phyloP scores from a whole-genome alignment of 441 rosid species.

The Euphorbia corollata region DNA sequence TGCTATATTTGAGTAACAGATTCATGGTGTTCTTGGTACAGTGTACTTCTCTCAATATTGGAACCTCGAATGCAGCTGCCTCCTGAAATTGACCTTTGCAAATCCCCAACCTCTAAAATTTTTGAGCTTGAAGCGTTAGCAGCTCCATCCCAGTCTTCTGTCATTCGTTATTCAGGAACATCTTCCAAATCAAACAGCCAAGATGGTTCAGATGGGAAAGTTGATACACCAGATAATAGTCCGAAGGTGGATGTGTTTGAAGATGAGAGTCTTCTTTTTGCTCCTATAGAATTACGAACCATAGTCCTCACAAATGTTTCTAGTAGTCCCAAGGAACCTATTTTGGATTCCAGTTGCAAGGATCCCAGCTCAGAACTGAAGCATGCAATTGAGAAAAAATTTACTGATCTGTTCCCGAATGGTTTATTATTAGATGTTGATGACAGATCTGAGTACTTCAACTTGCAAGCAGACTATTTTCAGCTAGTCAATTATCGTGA shows the following conservation, averaged over 20 bases:
- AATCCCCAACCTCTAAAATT: slow-evolving; percentile 34
- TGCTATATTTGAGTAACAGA: slow-evolving; percentile 16
- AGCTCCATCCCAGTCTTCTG: slow-evolving; percentile 26
- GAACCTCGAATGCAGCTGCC: slow-evolving; percentile 75
- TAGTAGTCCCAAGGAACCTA: slow-evolving; percentile 27
- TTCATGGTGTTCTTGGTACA: slow-evolving; percentile 34
- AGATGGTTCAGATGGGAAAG: slow-evolving; percentile 49
- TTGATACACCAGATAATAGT: slow-evolving; percentile 40
- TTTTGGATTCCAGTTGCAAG: slow-evolving; percentile 25
- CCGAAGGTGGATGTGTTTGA: slow-evolving; percentile 49
- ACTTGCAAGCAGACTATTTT: slow-evolving; percentile 61
- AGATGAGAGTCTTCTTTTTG: slow-evolving; percentile 55
- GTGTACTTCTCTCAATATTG: slow-evolving; percentile 78
- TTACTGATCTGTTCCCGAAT: slow-evolving; percentile 28
- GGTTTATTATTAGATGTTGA: slow-evolving; percentile 50
- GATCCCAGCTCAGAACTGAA: slow-evolving; percentile 37
- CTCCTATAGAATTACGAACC: slow-evolving; percentile 56
- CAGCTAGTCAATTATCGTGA: slow-evolving; percentile 59
- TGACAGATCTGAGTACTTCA: slow-evolving; percentile 46
- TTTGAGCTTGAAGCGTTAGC: slow-evolving; percentile 36
- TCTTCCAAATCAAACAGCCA: slow-evolving; percentile 33
- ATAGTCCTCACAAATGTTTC: slow-evolving; percentile 39
- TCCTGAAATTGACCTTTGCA: slow-evolving; percentile 70
- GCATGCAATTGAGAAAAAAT: slow-evolving; percentile 28
- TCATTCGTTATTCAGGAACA: slow-evolving; percentile 23